phyloP scores from a whole-genome alignment of 495 filamentous ascomycete genomes.

The Evernia prunastri region DNA sequence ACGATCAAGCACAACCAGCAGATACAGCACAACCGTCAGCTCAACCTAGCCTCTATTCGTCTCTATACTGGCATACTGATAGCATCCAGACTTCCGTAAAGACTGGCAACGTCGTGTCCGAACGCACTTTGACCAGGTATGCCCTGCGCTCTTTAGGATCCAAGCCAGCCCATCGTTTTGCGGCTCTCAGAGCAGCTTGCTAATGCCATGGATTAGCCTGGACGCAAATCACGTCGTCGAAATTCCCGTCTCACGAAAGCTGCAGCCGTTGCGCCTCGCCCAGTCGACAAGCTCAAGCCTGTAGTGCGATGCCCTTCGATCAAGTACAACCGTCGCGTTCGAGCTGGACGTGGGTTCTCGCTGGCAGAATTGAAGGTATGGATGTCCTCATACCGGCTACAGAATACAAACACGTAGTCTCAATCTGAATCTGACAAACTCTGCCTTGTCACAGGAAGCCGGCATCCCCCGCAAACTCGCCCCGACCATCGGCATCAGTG shows the following conservation, averaged over 20 bases:
- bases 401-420: background rate
- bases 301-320: slow-evolving; percentile 89
- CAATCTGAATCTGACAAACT: slow-evolving; percentile 8
- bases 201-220: slow-evolving; percentile 56
- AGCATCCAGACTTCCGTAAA: slow-evolving; percentile 89
- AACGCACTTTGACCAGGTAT: slow-evolving; percentile 99
- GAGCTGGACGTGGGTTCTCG: slow-evolving; percentile 94
- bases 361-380: slow-evolving; percentile 94
- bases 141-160: slow-evolving; percentile 34
- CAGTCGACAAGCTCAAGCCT: slow-evolving; percentile 93
- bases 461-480: slow-evolving; percentile 92
- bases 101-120: slow-evolving; percentile 99
- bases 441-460: slow-evolving; percentile 59
- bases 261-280: slow-evolving; percentile 86
- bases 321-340: slow-evolving; percentile 98
- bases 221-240: slow-evolving; percentile 85
- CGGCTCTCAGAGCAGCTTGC: slow-evolving; percentile 22
- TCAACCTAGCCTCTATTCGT: slow-evolving; percentile 21
- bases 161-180: background rate
- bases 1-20: slow-evolving; percentile 99
- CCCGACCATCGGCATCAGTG: slow-evolving; percentile 89
- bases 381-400: slow-evolving; percentile 16
- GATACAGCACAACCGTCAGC: slow-evolving; percentile 93
- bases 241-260: slow-evolving; percentile 87
- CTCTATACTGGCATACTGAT: slow-evolving; percentile 21